Evolutionary conservation across 352 stramenopile genomes (phyloP).

Genomic region (Pythium chondricola): DNA sequence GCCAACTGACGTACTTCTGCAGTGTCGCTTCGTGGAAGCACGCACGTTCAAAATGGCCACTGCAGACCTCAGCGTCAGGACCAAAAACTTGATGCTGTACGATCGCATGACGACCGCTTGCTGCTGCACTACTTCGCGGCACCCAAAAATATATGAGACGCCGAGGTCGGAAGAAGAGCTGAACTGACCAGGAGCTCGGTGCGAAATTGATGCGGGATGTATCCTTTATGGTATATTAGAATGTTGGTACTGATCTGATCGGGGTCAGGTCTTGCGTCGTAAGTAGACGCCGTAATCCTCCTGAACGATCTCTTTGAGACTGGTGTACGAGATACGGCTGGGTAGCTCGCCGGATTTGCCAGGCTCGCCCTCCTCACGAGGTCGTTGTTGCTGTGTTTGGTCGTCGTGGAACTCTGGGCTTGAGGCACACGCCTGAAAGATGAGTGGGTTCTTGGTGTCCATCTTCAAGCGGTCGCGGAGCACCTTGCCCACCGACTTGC

Average conservation of each 20-base stretch:
- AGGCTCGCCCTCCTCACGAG: not conserved
- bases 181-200: too few species aligned
- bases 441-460: conserved; percentile 34
- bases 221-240: too few species aligned
- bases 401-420: conserved; percentile 14
- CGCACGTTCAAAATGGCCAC: not conserved
- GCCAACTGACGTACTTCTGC: not conserved
- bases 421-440: conserved; percentile 20
- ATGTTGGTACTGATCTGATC: too few species aligned
- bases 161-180: too few species aligned
- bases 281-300: conserved; percentile 46
- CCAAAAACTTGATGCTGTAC: too few species aligned
- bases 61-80: not conserved
- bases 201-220: too few species aligned
- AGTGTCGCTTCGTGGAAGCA: not conserved
- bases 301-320: conserved; percentile 48
- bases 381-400: too few species aligned
- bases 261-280: conserved; percentile 7
- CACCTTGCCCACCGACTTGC: conserved; percentile 57
- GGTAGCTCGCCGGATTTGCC: not conserved
- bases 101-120: too few species aligned
- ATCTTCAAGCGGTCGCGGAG: conserved; percentile 50
- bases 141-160: too few species aligned
- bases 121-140: too few species aligned
- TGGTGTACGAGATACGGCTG: conserved; percentile 22